Evolutionary conservation across 768 basidiomycete species (phyloP), one percentile per base, ranked within the genome.

Genomic region (Phylloporus sp.): DNA sequence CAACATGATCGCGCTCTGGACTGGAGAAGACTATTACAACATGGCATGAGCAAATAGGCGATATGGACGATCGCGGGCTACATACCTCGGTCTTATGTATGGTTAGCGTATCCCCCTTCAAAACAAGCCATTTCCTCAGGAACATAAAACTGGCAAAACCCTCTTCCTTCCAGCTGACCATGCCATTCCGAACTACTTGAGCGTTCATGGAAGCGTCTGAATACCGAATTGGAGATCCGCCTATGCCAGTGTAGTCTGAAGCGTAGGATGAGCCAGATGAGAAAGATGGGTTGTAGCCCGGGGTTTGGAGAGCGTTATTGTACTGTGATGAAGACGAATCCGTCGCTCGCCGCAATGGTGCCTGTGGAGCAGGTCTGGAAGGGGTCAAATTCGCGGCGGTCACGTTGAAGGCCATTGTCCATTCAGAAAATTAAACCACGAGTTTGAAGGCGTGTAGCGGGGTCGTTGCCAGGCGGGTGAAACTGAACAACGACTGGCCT

Each of bases 31-130:
- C 84, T 83, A 56, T 5, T 22, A 28, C 24, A 56, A 53, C 46
- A 38, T 16, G 26, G 26, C 15, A 24, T 34, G 45, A 20, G 28
- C 16, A 5, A 44, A 38, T 6, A 23, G 13, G 36, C 2, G 44
- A 53, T 5, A 38, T 16, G 31, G 16, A 26, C 9, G 47, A 49
- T 45, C 41, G 16, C 5, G 9, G 10, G n/a, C 9, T 28, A 52
- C 89, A 60, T 63, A 94, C 95, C 80, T 97, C 95, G 60, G 81
- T 90, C 76, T 94, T 97, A 66, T 93, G 91, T 51, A 98, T 81
- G 18, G 80, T 77, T 42, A 99, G 69, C 9, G 84, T 76, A 59
- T 84, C 79, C 44, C 93, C 91, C 62, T 82, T 88, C 55, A 99
- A 76, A 5, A 95, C 78, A 50, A 97, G 72, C 87, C 88, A 97